phyloP scores from a whole-genome alignment of 768 basidiomycete genomes.

The Gymnopilus dilepis region DNA sequence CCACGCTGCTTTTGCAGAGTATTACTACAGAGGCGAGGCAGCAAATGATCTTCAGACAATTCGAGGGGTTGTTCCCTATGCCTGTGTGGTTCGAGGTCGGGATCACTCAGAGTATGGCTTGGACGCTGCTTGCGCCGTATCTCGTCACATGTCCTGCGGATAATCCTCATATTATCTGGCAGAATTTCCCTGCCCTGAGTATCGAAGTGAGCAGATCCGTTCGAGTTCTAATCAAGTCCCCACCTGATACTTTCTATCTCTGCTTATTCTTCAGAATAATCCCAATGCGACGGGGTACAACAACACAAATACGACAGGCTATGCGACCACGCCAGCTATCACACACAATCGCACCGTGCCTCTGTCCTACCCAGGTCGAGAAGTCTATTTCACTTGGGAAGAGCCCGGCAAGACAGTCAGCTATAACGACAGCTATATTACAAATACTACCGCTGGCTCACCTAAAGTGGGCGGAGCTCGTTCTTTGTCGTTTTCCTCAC shows the following conservation, averaged over 20 bases:
- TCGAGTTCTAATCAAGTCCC: not conserved
- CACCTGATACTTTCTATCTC: not conserved
- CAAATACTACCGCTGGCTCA: conserved; percentile 48
- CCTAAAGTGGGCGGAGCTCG: conserved; percentile 39
- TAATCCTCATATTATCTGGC: conserved; percentile 56
- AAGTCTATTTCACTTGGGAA: conserved; percentile 59
- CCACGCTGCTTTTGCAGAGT: conserved; percentile 56
- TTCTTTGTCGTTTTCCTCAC: not conserved
- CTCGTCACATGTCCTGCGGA: conserved; percentile 55
- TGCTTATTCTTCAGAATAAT: conserved; percentile 25
- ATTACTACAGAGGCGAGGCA: conserved; percentile 70
- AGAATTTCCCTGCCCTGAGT: conserved; percentile 60
- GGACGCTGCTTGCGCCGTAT: conserved; percentile 63
- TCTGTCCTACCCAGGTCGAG: conserved; percentile 49
- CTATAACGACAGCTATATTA: conserved; percentile 56
- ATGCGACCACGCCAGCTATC: conserved; percentile 52
- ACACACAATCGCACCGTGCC: conserved; percentile 56
- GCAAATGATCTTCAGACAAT: conserved; percentile 69
- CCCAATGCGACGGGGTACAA: conserved; percentile 27
- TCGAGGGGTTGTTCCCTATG: conserved; percentile 64
- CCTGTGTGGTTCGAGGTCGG: conserved; percentile 59
- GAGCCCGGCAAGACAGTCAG: conserved; percentile 53
- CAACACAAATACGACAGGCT: conserved; percentile 23
- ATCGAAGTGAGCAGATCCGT: conserved; percentile 39
- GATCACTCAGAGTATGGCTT: conserved; percentile 66